Evolutionary conservation across 129 eudicot species (phyloP).

Genomic region (Apium graveolens): DNA sequence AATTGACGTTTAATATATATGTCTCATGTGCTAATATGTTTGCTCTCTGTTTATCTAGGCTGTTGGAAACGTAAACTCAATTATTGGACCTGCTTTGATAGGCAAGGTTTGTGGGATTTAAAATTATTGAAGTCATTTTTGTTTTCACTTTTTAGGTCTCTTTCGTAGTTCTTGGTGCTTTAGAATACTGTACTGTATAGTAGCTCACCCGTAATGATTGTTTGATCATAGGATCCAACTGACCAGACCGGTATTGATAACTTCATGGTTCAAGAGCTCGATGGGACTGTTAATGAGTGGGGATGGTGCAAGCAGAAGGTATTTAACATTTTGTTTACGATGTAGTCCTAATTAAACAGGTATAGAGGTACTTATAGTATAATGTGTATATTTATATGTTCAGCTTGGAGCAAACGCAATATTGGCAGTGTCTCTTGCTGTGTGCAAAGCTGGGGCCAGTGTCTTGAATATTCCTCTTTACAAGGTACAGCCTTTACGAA

Average conservation of each 20-base stretch:
- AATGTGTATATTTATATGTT: neutral
- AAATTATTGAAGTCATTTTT: neutral
- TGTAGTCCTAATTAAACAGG: neutral
- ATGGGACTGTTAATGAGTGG: conserved; percentile 96
- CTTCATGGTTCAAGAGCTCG: conserved; percentile 90
- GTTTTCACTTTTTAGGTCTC: neutral
- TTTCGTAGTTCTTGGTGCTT: neutral
- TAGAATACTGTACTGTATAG: neutral
- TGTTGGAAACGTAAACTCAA: conserved; percentile 65
- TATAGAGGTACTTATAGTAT: conserved; percentile 11
- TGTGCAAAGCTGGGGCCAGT: conserved; percentile 98
- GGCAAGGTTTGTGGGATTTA: conserved; percentile 63
- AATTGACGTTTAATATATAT: neutral
- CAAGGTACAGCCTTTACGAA: neutral
- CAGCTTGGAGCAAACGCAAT: conserved; percentile 99
- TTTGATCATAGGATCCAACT: conserved; percentile 57
- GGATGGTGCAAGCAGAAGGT: conserved; percentile 99
- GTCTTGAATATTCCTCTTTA: conserved; percentile 78
- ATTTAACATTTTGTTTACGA: neutral
- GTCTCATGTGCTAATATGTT: neutral
- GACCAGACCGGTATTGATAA: conserved; percentile 86
- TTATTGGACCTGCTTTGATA: conserved; percentile 78
- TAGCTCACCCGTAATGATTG: neutral
- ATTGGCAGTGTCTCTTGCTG: conserved; percentile 91
- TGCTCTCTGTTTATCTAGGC: conserved; percentile 41